A percentile compares a stretch with the other conserved stretches of the same genome.
These are phyloP conservation scores for Linnemannia elongata DNA, from an alignment of 192 early-diverging fungal species.

Conservation along the genomic window DNA sequence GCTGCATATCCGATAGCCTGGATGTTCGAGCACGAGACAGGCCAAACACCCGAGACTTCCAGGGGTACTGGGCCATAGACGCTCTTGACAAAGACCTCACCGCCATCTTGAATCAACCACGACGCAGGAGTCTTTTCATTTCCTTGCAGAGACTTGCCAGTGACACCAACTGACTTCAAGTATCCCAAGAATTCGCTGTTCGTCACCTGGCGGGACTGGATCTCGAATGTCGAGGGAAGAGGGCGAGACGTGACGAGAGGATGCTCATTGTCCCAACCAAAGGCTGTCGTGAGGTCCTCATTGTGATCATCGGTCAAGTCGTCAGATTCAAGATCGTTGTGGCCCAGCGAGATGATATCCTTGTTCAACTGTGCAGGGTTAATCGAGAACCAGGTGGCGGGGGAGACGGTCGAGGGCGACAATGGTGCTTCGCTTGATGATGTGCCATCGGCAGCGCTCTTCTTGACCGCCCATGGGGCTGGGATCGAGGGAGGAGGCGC, in stretches of 20 bases:
- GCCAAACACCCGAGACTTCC: slow-evolving; percentile 70
- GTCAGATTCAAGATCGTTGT: slow-evolving; percentile 66
- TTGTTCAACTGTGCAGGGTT: slow-evolving; percentile 23
- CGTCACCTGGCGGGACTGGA: slow-evolving; percentile 86
- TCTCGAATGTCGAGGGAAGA: slow-evolving; percentile 64
- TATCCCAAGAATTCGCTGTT: slow-evolving; percentile 81
- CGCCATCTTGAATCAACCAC: slow-evolving; percentile 8
- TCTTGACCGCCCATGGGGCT: slow-evolving; percentile 30
- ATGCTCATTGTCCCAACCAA: slow-evolving; percentile 95
- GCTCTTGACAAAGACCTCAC: slow-evolving; percentile 68
- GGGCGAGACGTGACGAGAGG: slow-evolving; percentile 58
- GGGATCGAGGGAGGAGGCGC: slow-evolving; percentile 63
- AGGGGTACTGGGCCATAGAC: slow-evolving; percentile 77
- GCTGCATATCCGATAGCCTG: slow-evolving; percentile 81
- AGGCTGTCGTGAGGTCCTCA: slow-evolving; percentile 45
- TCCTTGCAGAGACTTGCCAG: not conserved
- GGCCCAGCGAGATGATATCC: slow-evolving; percentile 68
- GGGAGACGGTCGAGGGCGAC: slow-evolving; percentile 28
- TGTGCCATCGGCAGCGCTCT: not conserved
- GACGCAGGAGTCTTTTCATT: slow-evolving; percentile 75
- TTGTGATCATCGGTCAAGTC: slow-evolving; percentile 61
- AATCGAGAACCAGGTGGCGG: slow-evolving; percentile 21
- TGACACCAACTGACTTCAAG: slow-evolving; percentile 43
- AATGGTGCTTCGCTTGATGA: not conserved
- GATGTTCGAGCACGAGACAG: slow-evolving; percentile 74